Percentiles rank a stretch among this genome's conserved stretches.
phyloP scores from a whole-genome alignment of 805 yeast species.

The Saccharomycopsis javanensis region DNA sequence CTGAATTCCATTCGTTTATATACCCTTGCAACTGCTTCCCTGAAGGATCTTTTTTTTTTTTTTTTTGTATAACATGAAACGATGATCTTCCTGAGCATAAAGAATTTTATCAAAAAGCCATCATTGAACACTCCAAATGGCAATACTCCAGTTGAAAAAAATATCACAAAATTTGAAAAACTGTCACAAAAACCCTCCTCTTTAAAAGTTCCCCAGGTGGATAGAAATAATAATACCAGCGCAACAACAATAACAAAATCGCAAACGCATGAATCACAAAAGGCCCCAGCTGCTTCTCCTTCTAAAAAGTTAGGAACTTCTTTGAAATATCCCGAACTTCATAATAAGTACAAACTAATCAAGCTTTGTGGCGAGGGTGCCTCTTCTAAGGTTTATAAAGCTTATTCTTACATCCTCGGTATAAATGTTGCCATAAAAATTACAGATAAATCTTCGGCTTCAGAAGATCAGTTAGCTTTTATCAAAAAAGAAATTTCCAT shows the following conservation, averaged over 20 bases:
- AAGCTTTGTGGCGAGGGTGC: slow-evolving; percentile 75
- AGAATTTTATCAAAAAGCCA: slow-evolving; percentile 9
- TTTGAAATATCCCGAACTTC: slow-evolving; percentile 23
- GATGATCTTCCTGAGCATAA: slow-evolving; percentile 5
- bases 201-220: not conserved
- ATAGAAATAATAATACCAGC: not conserved
- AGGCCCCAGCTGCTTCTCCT: not conserved
- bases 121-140: not conserved
- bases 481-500: slow-evolving; percentile 65
- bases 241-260: not conserved
- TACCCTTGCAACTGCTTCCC: too few relatives aligned
- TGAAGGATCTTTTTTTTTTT: too few relatives aligned
- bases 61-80: not conserved
- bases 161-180: too few relatives aligned
- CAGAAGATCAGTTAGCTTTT: slow-evolving; percentile 41
- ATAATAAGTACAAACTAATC: slow-evolving; percentile 25
- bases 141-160: too few relatives aligned
- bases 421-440: slow-evolving; percentile 63
- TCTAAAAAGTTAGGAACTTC: not conserved
- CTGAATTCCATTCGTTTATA: too few relatives aligned
- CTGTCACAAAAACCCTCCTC: not conserved
- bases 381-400: slow-evolving; percentile 75
- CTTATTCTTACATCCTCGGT: slow-evolving; percentile 36
- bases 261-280: not conserved
- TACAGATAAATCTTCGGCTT: slow-evolving; percentile 52